Base-by-base conservation (phyloP, 441 rosid species). In the Corymbia calophylla region DNA sequence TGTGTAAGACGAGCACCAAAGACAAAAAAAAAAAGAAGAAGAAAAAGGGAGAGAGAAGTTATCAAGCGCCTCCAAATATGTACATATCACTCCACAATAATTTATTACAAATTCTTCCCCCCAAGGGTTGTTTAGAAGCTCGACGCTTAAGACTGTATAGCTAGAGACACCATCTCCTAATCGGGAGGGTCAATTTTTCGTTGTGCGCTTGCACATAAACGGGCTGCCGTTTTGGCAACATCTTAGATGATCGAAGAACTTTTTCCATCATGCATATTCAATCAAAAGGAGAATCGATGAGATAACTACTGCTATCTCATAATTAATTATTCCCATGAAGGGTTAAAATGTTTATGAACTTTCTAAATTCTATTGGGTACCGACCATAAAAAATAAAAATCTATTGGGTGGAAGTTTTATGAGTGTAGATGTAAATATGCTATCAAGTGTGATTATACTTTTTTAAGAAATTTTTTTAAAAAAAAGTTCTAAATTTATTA, bases 1-100 rank as follows among this genome's bases (percentile, higher is more conserved):
- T 16, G 49, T 23, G 12, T 3, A 39, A 39, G n/a, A 11, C 23
- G 51, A 39, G 51, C 48, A 39, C 51, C 51, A 77, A 73, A 73
- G 16, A 39, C 29, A 6, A 1, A 5, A 3, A n/a, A 29, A 6
- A 0, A 17, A 16, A 19, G 1, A 70, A 73, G 6, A 35, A 10
- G 6, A 55, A 48, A 8, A 48, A 54, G 44, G 44, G 44, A 54
- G 8, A 9, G 23, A 1, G 1, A 58, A 0, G 49, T 39, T 21
- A 21, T 73, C 82, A 11, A 23, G 3, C 9, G 4, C 9, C 47
- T 39, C 17, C 39, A 3, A 23, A 49, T 39, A 12, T 0, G 5
- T 8, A n/a, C 9, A 23, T 21, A 21, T 44, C 16, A 11, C 29
- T 73, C 5, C 29, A 77, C 51, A 7, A 23, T 21, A n/a, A 10